Conservation (phyloP, 345 rosid species). For the Populus euphratica region DNA sequence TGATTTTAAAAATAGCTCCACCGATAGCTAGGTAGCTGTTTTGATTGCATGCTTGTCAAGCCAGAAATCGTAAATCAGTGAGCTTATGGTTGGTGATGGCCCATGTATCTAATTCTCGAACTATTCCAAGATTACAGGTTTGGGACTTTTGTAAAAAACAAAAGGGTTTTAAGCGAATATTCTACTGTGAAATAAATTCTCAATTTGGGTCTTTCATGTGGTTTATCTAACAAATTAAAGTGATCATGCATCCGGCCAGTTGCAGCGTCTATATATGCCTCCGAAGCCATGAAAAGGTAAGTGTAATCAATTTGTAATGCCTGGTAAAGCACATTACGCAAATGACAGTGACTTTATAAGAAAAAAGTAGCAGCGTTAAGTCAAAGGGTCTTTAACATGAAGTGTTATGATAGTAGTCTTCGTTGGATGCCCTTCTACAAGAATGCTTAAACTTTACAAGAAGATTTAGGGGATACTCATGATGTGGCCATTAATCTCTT, state of each 20-base stretch:
- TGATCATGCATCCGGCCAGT: background rate
- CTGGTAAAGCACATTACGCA: background rate
- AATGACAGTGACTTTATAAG: background rate
- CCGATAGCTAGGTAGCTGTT: background rate
- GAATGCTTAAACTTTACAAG: background rate
- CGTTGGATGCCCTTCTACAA: constrained; percentile 10
- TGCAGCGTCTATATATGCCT: background rate
- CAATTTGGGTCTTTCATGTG: background rate
- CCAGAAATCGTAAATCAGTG: background rate
- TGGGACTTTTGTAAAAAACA: background rate
- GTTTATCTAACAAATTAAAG: background rate
- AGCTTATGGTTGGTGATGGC: background rate
- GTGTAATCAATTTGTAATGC: background rate
- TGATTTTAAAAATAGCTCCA: background rate
- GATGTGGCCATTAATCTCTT: background rate
- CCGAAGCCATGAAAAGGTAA: background rate
- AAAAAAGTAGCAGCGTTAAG: background rate
- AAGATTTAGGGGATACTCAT: background rate
- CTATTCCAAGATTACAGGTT: background rate
- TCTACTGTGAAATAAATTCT: background rate
- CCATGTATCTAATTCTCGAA: background rate
- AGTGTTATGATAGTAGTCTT: constrained; percentile 1
- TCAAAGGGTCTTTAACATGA: background rate
- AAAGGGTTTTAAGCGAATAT: background rate
- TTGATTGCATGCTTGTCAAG: background rate